Percentiles rank a stretch among this genome's conserved stretches.
Conservation (phyloP, 2,329 filamentous ascomycete species). For the Monosporascus sp. region DNA sequence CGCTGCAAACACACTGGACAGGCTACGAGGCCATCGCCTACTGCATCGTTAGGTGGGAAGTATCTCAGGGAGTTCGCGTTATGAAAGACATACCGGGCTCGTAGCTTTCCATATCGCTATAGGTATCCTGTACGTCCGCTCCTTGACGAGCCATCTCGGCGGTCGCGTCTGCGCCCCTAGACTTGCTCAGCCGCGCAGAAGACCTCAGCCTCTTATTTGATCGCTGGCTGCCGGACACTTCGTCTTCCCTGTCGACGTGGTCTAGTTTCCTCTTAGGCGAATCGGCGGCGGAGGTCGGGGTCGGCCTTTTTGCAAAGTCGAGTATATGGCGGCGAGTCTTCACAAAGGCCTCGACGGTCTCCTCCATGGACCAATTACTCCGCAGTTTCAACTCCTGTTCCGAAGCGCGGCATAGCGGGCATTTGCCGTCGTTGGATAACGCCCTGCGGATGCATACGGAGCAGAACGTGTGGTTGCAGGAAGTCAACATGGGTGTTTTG, state of each 20-base stretch:
- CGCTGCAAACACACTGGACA: conserved; percentile 76
- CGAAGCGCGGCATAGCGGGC: conserved; percentile 71
- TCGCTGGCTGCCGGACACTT: conserved; percentile 20
- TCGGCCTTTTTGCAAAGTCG: conserved; percentile 52
- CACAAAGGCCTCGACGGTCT: conserved; percentile 75
- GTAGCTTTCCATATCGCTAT: conserved; percentile 23
- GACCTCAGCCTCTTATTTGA: conserved; percentile 46
- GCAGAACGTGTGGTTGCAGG: conserved; percentile 94
- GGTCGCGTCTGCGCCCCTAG: conserved; percentile 31
- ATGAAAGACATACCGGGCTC: conserved; percentile 2
- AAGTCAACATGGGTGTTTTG: conserved; percentile 88
- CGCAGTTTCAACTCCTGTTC: conserved; percentile 83
- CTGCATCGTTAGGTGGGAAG: not conserved
- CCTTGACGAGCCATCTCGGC: conserved; percentile 29
- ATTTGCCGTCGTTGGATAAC: conserved; percentile 76
- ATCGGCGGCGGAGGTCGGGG: conserved; percentile 13
- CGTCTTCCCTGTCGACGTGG: conserved; percentile 22
- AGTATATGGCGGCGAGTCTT: conserved; percentile 58
- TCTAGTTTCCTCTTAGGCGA: conserved; percentile 50
- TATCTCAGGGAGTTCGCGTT: conserved; percentile 9
- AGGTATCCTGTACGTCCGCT: conserved; percentile 22
- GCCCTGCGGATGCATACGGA: conserved; percentile 89
- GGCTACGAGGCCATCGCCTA: conserved; percentile 67
- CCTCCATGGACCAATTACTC: conserved; percentile 78
- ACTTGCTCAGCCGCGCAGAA: conserved; percentile 43